These are phyloP conservation scores for Casaregolazyma lundiana DNA, from an alignment of 1,139 yeast species.

Conservation along the genomic window DNA sequence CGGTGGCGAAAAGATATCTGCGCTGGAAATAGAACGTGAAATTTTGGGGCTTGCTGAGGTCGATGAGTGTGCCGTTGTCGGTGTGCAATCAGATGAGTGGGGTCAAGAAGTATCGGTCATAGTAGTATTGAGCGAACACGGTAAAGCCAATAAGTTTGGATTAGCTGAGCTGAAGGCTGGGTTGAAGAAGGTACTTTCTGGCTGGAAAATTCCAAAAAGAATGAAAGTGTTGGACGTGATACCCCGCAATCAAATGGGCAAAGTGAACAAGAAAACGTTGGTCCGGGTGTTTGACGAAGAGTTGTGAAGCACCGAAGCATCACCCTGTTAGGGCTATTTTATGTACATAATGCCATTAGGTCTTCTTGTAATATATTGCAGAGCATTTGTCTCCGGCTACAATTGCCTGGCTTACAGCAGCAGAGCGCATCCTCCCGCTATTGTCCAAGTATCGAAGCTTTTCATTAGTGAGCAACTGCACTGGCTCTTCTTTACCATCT, in stretches of 20 bases:
- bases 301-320: neutral
- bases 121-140: slow-evolving; percentile 23
- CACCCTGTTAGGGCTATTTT: neutral
- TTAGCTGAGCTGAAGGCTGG: slow-evolving; percentile 25
- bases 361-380: slow-evolving; percentile 48
- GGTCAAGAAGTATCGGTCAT: slow-evolving; percentile 36
- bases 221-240: slow-evolving; percentile 26
- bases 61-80: slow-evolving; percentile 35
- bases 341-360: slow-evolving; percentile 1
- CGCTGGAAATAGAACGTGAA: slow-evolving; percentile 37
- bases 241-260: slow-evolving; percentile 36
- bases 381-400: slow-evolving; percentile 60
- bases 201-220: slow-evolving; percentile 32
- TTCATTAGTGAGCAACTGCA: slow-evolving; percentile 13
- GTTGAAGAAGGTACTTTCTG: slow-evolving; percentile 26
- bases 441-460: slow-evolving; percentile 20
- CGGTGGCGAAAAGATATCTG: slow-evolving; percentile 37
- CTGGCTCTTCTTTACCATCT: slow-evolving; percentile 16
- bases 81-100: slow-evolving; percentile 34
- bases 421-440: slow-evolving; percentile 23
- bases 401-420: slow-evolving; percentile 48
- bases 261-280: slow-evolving; percentile 33
- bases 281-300: slow-evolving; percentile 19
- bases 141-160: slow-evolving; percentile 15
- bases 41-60: slow-evolving; percentile 30